phyloP scores from a whole-genome alignment of 2,329 filamentous ascomycete species.

The Pseudofabraea citricarpa region DNA sequence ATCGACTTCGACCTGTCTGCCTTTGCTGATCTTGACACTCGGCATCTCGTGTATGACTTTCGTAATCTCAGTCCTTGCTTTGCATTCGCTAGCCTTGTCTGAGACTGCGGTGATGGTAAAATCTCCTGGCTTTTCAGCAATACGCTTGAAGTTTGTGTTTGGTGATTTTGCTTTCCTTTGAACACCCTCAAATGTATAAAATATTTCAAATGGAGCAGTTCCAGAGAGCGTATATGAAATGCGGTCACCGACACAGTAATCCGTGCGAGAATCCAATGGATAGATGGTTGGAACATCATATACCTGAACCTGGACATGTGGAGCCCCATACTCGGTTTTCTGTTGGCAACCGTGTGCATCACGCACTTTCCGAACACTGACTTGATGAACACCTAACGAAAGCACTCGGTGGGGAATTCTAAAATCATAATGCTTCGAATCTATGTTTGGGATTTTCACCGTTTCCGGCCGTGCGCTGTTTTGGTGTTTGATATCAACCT shows the following conservation, averaged over 20 bases:
- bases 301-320: constrained; percentile 83
- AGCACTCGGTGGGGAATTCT: constrained; percentile 80
- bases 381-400: constrained; percentile 81
- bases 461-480: constrained; percentile 74
- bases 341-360: constrained; percentile 84
- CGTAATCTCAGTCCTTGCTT: constrained; percentile 69
- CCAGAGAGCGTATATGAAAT: constrained; percentile 90
- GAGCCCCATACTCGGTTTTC: constrained; percentile 64
- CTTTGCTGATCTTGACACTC: constrained; percentile 83
- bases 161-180: constrained; percentile 73
- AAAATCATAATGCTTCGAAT: constrained; percentile 69
- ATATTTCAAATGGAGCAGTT: constrained; percentile 85
- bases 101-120: constrained; percentile 84
- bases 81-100: constrained; percentile 85
- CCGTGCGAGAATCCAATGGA: constrained; percentile 73
- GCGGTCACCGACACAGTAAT: constrained; percentile 95
- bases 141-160: constrained; percentile 83
- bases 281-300: constrained; percentile 91
- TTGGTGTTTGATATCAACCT: constrained; percentile 91
- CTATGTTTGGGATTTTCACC: constrained; percentile 76
- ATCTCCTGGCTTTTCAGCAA: constrained; percentile 84
- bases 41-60: constrained; percentile 91
- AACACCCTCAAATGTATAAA: constrained; percentile 81
- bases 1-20: constrained; percentile 74
- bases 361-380: constrained; percentile 84